Base-by-base conservation (phyloP, 805 yeast genomes). In the Myxozyma neglecta region DNA sequence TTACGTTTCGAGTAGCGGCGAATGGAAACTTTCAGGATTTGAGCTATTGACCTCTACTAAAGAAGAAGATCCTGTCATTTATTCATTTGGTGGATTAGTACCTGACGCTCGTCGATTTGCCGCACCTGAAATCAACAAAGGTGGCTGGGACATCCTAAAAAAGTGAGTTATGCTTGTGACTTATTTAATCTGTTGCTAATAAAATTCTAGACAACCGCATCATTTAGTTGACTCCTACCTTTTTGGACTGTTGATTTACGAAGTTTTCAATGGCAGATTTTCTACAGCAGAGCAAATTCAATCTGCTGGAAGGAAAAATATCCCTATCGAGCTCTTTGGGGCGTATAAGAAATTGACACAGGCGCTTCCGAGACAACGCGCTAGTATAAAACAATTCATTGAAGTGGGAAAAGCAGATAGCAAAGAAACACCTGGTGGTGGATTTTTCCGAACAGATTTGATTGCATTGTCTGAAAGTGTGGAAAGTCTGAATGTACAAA, bases 11-110 rank as follows among this genome's bases (percentile, higher is more conserved):
- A 81, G 79, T 36, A 70, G 78, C 14, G 96, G 97, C 13, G 96
- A 88, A 70, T 90, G 96, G 93, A 86, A 84, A 61, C 71, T 92
- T 34, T 88, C 88, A 61, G 96, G 97, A 0, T 85, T 91, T 69
- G 97, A 92, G 73, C 73, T 86, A 0, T 74, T 84, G 40, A 80
- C 87, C 1, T 81, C 78, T 57, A 71, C 81, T 47, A 76, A 81
- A 4, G 85, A 79, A 64, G 80, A 80, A 18, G 80, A 80, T 18
- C 68, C 72, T 5, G 73, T 65, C 6, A 59, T 63, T 6, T 64
- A 66, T 36, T 72, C 80, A 42, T 71, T 71, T 46, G 78, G 74
- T 3, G 67, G 72, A 13, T 65, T 71, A 13, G 63, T 74, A 35
- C 78, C 79, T 0, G 75, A 73, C 4, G 70, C 74, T 37, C 65